phyloP scores from a whole-genome alignment of 768 basidiomycete genomes.

The Pholiota conissans region DNA sequence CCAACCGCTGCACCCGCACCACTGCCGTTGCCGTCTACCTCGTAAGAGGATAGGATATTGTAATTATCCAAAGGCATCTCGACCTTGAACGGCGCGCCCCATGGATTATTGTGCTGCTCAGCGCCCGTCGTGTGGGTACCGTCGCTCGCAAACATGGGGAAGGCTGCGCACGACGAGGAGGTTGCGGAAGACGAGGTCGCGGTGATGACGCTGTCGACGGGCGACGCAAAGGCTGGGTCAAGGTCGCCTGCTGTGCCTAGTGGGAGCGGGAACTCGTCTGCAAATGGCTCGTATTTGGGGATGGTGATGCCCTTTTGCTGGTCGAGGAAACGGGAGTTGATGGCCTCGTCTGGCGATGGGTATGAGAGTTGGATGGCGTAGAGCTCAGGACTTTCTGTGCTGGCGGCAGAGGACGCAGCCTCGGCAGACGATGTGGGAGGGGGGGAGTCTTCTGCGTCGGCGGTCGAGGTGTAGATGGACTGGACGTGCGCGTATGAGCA shows the following conservation, averaged over 20 bases:
- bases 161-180: constrained; percentile 25
- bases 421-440: no score
- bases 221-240: constrained; percentile 31
- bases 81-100: constrained; percentile 2
- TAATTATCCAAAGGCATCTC: constrained; percentile 20
- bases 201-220: constrained; percentile 29
- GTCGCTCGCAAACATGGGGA: constrained; percentile 16
- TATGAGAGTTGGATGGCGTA: constrained; percentile 27
- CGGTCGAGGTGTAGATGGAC: constrained; percentile 45
- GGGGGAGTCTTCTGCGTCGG: neutral
- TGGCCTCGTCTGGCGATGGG: constrained; percentile 22
- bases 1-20: neutral
- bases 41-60: constrained; percentile 20
- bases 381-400: constrained; percentile 27
- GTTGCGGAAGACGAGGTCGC: constrained; percentile 22
- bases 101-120: neutral
- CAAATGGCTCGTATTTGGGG: constrained; percentile 27
- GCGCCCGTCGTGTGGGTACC: neutral
- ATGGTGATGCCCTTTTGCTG: constrained; percentile 12
- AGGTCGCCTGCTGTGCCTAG: neutral
- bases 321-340: constrained; percentile 22
- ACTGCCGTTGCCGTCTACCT: neutral
- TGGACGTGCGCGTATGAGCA: constrained; percentile 19
- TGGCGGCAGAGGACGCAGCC: constrained; percentile 28
- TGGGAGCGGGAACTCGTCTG: constrained; percentile 20